Conservation (phyloP, 768 basidiomycete genomes). For the Pleurotus platypus region DNA sequence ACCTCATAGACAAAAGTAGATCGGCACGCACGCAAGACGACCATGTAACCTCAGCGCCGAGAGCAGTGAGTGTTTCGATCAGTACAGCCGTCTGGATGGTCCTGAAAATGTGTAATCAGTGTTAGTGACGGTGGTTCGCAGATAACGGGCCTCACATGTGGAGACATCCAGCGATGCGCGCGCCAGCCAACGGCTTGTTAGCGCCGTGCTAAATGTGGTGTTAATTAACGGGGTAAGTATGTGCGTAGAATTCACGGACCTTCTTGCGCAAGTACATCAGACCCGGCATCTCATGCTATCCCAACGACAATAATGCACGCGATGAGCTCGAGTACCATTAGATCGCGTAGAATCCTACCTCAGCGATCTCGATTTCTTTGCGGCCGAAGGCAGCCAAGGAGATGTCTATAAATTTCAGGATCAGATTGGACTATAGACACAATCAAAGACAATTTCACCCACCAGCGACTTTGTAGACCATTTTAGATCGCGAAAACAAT, state of each 20-base stretch:
- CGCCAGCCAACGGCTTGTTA: slow-evolving; percentile 85
- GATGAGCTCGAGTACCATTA: slow-evolving; percentile 1
- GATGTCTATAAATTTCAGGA: slow-evolving; percentile 52
- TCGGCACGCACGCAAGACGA: slow-evolving; percentile 81
- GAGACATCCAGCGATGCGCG: slow-evolving; percentile 95
- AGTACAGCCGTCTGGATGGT: slow-evolving; percentile 98
- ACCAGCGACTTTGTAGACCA: slow-evolving; percentile 94
- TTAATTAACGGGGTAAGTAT: slow-evolving; percentile 11
- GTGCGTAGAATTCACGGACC: slow-evolving; percentile 36
- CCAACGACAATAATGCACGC: background rate
- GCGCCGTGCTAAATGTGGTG: slow-evolving; percentile 57
- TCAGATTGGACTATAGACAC: background rate
- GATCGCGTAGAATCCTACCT: slow-evolving; percentile 50
- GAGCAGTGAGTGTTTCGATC: slow-evolving; percentile 93
- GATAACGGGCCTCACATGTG: slow-evolving; percentile 68
- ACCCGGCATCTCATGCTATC: slow-evolving; percentile 89
- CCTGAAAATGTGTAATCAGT: slow-evolving; percentile 43
- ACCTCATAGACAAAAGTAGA: background rate
- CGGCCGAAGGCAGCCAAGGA: slow-evolving; percentile 99
- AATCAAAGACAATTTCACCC: slow-evolving; percentile 14
- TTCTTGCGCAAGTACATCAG: slow-evolving; percentile 91
- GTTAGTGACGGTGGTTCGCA: too few relatives aligned
- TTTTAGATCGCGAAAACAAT: slow-evolving; percentile 28
- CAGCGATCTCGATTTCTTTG: slow-evolving; percentile 99
- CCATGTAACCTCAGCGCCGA: slow-evolving; percentile 98